These are phyloP conservation scores for Nitzschia sp. DNA, from an alignment of 108 stramenopile genomes.

Conservation along the genomic window DNA sequence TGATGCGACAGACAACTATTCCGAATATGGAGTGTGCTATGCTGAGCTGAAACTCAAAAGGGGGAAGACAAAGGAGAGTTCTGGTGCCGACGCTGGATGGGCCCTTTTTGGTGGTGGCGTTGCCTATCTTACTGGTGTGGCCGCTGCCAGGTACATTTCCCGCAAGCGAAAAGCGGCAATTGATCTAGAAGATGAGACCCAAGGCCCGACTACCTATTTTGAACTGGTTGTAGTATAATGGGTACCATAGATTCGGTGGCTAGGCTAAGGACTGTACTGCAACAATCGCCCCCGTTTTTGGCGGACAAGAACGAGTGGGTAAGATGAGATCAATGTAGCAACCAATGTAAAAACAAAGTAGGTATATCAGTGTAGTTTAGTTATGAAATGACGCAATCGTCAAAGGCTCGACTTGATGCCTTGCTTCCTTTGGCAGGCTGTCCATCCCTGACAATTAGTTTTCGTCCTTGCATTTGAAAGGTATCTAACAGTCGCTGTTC, in stretches of 20 bases:
- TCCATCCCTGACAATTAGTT: slow-evolving; percentile 15
- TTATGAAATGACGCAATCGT: slow-evolving; percentile 25
- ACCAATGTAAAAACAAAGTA: too few relatives aligned
- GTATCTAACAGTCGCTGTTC: not conserved
- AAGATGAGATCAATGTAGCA: too few relatives aligned
- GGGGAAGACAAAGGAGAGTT: not conserved
- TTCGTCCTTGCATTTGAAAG: slow-evolving; percentile 14
- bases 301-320: too few relatives aligned
- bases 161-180: not conserved
- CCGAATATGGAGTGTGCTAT: slow-evolving; percentile 11
- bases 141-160: not conserved
- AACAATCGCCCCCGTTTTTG: too few relatives aligned
- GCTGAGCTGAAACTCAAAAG: not conserved
- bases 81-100: slow-evolving; percentile 2
- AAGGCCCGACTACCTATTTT: not conserved
- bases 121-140: not conserved
- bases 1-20: not conserved
- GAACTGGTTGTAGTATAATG: too few relatives aligned
- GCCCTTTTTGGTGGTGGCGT: not conserved
- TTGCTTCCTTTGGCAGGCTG: not conserved
- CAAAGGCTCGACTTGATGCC: slow-evolving; percentile 1
- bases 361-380: too few relatives aligned
- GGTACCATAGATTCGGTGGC: too few relatives aligned
- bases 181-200: too few relatives aligned
- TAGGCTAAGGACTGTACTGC: too few relatives aligned